These are phyloP conservation scores for Coemansia sp. DNA, from an alignment of 192 early-diverging fungal genomes.

Conservation along the genomic window DNA sequence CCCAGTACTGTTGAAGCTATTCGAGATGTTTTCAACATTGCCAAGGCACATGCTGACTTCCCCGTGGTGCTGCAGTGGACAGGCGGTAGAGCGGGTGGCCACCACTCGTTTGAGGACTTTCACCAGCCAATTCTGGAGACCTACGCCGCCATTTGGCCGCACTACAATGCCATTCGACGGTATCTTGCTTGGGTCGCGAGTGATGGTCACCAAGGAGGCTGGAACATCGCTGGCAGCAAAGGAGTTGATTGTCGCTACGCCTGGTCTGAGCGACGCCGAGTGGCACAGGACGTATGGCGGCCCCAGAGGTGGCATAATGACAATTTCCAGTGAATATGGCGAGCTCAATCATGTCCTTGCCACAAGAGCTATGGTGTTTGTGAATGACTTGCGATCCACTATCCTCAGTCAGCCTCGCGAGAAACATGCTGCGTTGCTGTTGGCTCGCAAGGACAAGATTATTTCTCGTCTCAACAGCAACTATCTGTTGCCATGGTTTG, in stretches of 20 bases:
- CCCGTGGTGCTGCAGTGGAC: constrained; percentile 96
- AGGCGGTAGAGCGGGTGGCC: constrained; percentile 94
- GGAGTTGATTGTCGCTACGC: constrained; percentile 80
- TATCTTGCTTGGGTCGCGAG: constrained; percentile 87
- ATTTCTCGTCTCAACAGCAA: too few species aligned
- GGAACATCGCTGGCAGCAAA: constrained; percentile 78
- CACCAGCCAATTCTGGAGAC: constrained; percentile 82
- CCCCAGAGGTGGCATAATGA: constrained; percentile 76
- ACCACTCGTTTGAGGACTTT: constrained; percentile 97
- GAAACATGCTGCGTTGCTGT: constrained; percentile 69
- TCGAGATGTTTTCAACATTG: constrained; percentile 82
- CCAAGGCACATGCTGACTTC: constrained; percentile 78
- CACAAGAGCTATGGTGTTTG: constrained; percentile 78
- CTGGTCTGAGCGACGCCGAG: constrained; percentile 75
- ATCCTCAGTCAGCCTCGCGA: constrained; percentile 83
- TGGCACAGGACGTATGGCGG: constrained; percentile 87
- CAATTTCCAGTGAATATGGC: constrained; percentile 86
- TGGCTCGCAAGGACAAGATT: constrained; percentile 6
- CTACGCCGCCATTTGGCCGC: constrained; percentile 65
- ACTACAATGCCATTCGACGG: constrained; percentile 97
- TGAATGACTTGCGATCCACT: constrained; percentile 79
- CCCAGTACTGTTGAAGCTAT: constrained; percentile 78
- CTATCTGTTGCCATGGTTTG: too few species aligned
- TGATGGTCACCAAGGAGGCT: constrained; percentile 41
- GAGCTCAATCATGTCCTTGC: constrained; percentile 93